phyloP scores from a whole-genome alignment of 495 filamentous ascomycete genomes.

The Hypoxylon cercidicola region DNA sequence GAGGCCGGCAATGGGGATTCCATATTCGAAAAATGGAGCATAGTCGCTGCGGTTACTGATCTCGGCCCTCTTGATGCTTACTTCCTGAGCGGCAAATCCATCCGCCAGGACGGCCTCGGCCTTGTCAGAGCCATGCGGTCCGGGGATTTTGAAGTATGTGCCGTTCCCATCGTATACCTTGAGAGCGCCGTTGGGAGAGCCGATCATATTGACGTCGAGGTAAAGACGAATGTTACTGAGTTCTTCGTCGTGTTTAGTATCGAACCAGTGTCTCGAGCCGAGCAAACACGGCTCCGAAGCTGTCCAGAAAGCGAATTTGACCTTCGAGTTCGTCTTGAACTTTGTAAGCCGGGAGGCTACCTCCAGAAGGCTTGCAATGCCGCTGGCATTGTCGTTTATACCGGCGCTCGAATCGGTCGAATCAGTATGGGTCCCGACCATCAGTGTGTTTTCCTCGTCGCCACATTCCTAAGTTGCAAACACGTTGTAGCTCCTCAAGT shows the following conservation, averaged over 20 bases:
- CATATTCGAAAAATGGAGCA: slow-evolving; percentile 35
- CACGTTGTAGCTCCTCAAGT: slow-evolving; percentile 65
- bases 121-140: slow-evolving; percentile 63
- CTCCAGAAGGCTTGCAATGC: slow-evolving; percentile 66
- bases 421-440: slow-evolving; percentile 69
- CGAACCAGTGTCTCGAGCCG: slow-evolving; percentile 64
- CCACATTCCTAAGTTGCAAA: slow-evolving; percentile 69
- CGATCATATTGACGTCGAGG: slow-evolving; percentile 76
- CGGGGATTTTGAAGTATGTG: slow-evolving; percentile 57
- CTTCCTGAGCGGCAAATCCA: slow-evolving; percentile 52
- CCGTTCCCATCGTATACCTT: slow-evolving; percentile 71
- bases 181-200: slow-evolving; percentile 68
- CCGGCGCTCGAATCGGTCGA: slow-evolving; percentile 64
- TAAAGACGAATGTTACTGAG: slow-evolving; percentile 65
- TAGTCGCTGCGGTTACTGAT: slow-evolving; percentile 47
- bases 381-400: slow-evolving; percentile 73
- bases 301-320: slow-evolving; percentile 71
- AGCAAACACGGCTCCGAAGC: slow-evolving; percentile 66
- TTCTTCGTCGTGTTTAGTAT: slow-evolving; percentile 52
- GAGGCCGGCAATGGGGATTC: slow-evolving; percentile 43
- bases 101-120: slow-evolving; percentile 63
- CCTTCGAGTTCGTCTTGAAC: slow-evolving; percentile 65
- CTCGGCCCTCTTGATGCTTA: slow-evolving; percentile 50
- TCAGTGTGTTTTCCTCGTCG: slow-evolving; percentile 64
- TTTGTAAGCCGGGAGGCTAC: slow-evolving; percentile 64